A percentile compares a stretch with the other conserved stretches of the same genome.
Evolutionary conservation across 192 early-diverging fungal genomes (phyloP).

Genomic region (Chytriomyces sp.): DNA sequence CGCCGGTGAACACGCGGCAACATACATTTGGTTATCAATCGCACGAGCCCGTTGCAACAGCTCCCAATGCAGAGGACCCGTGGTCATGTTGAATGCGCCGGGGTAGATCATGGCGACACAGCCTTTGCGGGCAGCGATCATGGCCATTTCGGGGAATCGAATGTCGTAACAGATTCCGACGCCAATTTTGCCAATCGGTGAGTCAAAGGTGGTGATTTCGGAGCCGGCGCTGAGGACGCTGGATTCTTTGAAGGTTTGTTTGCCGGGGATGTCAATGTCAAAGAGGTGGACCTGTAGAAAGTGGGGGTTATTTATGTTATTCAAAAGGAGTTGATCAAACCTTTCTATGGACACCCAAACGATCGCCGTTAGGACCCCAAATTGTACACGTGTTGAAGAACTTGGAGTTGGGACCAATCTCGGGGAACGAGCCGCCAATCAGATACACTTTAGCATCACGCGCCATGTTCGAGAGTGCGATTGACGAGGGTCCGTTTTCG

Average conservation of each 20-base stretch:
- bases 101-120: slow-evolving; percentile 96
- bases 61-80: slow-evolving; percentile 97
- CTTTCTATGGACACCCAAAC: slow-evolving; percentile 51
- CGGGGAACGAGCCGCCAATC: slow-evolving; percentile 87
- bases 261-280: slow-evolving; percentile 94
- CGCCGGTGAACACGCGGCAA: slow-evolving; percentile 96
- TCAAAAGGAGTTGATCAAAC: slow-evolving; percentile 65
- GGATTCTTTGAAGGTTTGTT: slow-evolving; percentile 88
- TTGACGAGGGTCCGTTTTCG: slow-evolving; percentile 70
- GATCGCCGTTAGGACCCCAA: slow-evolving; percentile 40
- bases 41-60: slow-evolving; percentile 82
- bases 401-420: slow-evolving; percentile 48
- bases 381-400: slow-evolving; percentile 58
- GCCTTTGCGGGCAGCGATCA: slow-evolving; percentile 85
- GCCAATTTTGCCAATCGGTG: slow-evolving; percentile 84
- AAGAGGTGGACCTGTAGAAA: slow-evolving; percentile 82
- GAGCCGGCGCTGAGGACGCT: slow-evolving; percentile 80
- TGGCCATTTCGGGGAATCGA: slow-evolving; percentile 94
- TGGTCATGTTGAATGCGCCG: slow-evolving; percentile 95
- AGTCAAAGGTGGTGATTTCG: slow-evolving; percentile 76
- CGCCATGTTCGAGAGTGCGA: slow-evolving; percentile 82
- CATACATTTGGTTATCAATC: slow-evolving; percentile 92
- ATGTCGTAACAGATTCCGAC: slow-evolving; percentile 98
- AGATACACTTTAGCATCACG: slow-evolving; percentile 85
- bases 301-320: background rate